Evolutionary conservation across 495 filamentous ascomycete genomes (phyloP), one percentile per base, ranked within the genome.

Genomic region (Staphylotrichum tortipilum): DNA sequence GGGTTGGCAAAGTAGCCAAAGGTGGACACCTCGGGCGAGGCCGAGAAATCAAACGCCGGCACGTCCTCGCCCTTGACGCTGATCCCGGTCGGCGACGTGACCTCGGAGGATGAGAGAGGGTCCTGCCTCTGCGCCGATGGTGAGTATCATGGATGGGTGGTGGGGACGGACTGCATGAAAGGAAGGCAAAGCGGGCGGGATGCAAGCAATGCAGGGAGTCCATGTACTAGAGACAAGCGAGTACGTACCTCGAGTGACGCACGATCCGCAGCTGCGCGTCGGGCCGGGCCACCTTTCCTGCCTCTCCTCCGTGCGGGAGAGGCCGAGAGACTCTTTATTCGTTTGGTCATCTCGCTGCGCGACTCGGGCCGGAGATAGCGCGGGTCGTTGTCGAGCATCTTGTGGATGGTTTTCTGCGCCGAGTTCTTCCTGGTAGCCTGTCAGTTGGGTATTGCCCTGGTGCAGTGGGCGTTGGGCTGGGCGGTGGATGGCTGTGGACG

Each of bases 381-480:
- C 26, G 71, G 66, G 23, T 74, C 71, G 40, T 74, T 71, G 37
- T 71, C 71, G 21, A 74, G 61, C 53, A 71, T 66, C 30, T 60
- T 61, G 29, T 74, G 69, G 34, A 73, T 68, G 28, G 66, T 70
- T 49, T 74, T 74, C 46, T 74, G 71, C 12, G 71, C 71, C 26
- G 71, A 72, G 48, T 73, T 70, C 54, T 65, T 64, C n/a, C 71
- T 74, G 29, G 9, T 11, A 6, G 31, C 26, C 22, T 21, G 36
- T 49, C 48, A 61, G 56, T 41, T 17, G n/a, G n/a, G n/a, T n/a
- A n/a, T n/a, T n/a, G n/a, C n/a, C n/a, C n/a, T n/a, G n/a, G n/a
- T n/a, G n/a, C n/a, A n/a, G n/a, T n/a, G n/a, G n/a, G n/a, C n/a
- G n/a, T n/a, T n/a, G n/a, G n/a, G n/a, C n/a, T n/a, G n/a, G n/a